Evolutionary conservation across 148 eudicot species (phyloP).

Genomic region (Camellia sinensis): DNA sequence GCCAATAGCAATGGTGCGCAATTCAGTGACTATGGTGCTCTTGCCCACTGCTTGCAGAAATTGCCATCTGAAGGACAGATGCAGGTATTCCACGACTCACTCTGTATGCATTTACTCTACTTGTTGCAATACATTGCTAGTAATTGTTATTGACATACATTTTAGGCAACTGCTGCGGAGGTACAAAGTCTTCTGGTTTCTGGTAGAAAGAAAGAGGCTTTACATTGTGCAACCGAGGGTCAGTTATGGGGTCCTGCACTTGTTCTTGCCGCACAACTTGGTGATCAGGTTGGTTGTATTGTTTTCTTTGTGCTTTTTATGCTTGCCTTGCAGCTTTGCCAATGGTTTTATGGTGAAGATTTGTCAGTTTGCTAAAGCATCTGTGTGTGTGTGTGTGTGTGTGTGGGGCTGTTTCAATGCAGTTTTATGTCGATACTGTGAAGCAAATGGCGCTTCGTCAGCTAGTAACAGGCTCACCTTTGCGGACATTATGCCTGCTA

Average conservation of each 20-base stretch:
- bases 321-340: not conserved
- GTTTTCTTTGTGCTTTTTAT: not conserved
- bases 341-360: not conserved
- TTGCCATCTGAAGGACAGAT: slow-evolving; percentile 73
- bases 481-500: slow-evolving; percentile 81
- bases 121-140: slow-evolving; percentile 8
- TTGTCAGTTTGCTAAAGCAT: slow-evolving; percentile 8
- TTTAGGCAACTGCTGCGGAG: slow-evolving; percentile 73
- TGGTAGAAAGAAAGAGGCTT: slow-evolving; percentile 82
- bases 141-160: slow-evolving; percentile 14
- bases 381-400: not conserved
- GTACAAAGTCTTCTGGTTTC: slow-evolving; percentile 83
- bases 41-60: slow-evolving; percentile 59
- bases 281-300: slow-evolving; percentile 56
- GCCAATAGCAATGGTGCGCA: slow-evolving; percentile 38
- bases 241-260: slow-evolving; percentile 89
- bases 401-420: slow-evolving; percentile 13
- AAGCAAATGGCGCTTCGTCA: slow-evolving; percentile 87
- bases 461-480: slow-evolving; percentile 72
- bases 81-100: slow-evolving; percentile 37
- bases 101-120: slow-evolving; percentile 7
- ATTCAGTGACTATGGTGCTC: slow-evolving; percentile 42
- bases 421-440: slow-evolving; percentile 80
- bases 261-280: slow-evolving; percentile 81
- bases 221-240: slow-evolving; percentile 76